Conservation (phyloP, 495 filamentous ascomycete genomes). For the Annulohypoxylon moriforme region DNA sequence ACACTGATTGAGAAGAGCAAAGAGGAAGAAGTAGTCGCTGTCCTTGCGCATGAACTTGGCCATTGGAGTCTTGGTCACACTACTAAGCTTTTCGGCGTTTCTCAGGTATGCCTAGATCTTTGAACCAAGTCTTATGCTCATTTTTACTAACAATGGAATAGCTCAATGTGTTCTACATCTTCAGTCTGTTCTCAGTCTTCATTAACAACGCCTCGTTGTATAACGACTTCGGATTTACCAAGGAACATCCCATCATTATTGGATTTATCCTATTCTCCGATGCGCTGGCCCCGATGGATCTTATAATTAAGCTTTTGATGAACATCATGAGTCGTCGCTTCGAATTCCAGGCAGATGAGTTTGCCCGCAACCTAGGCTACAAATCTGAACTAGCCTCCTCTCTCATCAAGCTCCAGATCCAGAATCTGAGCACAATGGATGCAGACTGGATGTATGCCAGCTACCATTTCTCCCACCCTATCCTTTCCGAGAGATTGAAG, state of each 20-base stretch:
- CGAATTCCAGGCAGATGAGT: constrained; percentile 95
- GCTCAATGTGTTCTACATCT: constrained; percentile 93
- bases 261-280: constrained; percentile 98
- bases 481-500: constrained; percentile 90
- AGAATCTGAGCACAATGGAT: constrained; percentile 98
- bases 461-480: constrained; percentile 98
- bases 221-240: constrained; percentile 87
- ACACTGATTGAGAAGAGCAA: constrained; percentile 95
- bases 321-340: constrained; percentile 93
- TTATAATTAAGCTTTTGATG: constrained; percentile 91
- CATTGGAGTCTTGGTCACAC: constrained; percentile 98
- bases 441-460: constrained; percentile 97
- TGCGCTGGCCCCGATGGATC: constrained; percentile 89
- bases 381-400: constrained; percentile 83
- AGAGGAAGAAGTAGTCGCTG: constrained; percentile 90
- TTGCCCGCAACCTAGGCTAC: constrained; percentile 87
- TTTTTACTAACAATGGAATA: constrained; percentile 48
- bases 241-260: constrained; percentile 89
- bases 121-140: background rate
- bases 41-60: constrained; percentile 93
- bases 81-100: constrained; percentile 88
- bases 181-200: constrained; percentile 95
- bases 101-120: constrained; percentile 71
- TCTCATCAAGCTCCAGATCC: constrained; percentile 96
- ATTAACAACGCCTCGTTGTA: constrained; percentile 95